Evolutionary conservation across 768 basidiomycete genomes (phyloP), one percentile per base, ranked within the genome.

Genomic region (Tricholomella constricta): DNA sequence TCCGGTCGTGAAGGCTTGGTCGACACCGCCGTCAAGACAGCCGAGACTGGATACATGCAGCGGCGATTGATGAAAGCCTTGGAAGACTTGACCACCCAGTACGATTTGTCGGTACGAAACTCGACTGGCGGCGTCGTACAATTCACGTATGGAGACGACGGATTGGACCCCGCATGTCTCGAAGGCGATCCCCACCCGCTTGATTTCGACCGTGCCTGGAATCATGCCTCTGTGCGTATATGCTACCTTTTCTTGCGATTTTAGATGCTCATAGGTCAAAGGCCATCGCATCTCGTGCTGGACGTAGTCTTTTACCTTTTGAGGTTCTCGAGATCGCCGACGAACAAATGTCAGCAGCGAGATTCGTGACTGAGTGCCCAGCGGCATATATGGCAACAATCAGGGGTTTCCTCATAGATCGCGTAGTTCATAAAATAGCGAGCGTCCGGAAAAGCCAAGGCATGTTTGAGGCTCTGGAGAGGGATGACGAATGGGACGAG

Each of bases 1-100:
- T 97, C 95, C 12, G 97, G 97, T 52, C 88, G 97, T 63, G 97
- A 98, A 74, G 97, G 97, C 72, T 73, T 99, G 47, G 96, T 99
- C 64, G 97, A 99, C 73, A 99, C 97, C 0, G 97, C 97, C 22
- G 97, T 99, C 72, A 99, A 99, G 74, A 99, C 97, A 0, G 97
- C 97, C 12, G 97, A 99, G 71, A 99, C 97, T 1, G 97, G 97
- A 36, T 99, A 99, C 74, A 99, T 99, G 96, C 94, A 96, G 65
- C 85, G 97, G 45, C 91, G 97, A 51, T 71, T 99, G 56, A 98
- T 99, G 97, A 99, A 99, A 69, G 96, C 96, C 2, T 72, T 99
- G 59, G 97, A 99, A 66, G 97, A 99, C 73, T 75, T 99, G 32
- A 94, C 92, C 2, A 93, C 91, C 0, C 93, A 96, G 52, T 99